Conservation (phyloP, 805 yeast genomes). For the Maudiozyma saulgeensis region DNA sequence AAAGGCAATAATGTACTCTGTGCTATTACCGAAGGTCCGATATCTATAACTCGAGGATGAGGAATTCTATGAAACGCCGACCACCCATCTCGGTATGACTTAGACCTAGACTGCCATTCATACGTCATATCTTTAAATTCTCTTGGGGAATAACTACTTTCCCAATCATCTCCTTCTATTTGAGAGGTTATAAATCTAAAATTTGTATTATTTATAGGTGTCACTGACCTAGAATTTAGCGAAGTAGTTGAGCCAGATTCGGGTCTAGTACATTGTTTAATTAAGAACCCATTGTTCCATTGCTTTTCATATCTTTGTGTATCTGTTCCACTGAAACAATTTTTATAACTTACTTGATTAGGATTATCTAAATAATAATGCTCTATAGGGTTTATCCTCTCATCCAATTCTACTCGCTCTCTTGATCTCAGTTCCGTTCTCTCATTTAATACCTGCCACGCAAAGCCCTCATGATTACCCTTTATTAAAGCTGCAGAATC, state of each 20-base stretch:
- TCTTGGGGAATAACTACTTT: too few species aligned
- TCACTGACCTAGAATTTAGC: background rate
- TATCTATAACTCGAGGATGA: too few species aligned
- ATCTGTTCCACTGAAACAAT: conserved; percentile 2
- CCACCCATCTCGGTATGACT: too few species aligned
- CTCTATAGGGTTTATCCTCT: background rate
- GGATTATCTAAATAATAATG: background rate
- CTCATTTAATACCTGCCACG: background rate
- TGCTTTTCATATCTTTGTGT: conserved; percentile 8
- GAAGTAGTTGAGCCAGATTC: background rate
- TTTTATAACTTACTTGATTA: background rate
- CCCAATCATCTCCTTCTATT: too few species aligned
- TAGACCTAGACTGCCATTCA: too few species aligned
- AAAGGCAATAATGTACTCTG: too few species aligned
- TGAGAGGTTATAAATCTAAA: too few species aligned
- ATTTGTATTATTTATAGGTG: background rate
- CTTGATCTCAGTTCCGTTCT: background rate
- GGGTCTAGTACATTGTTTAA: background rate
- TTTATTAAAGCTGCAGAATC: background rate
- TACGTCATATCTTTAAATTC: too few species aligned
- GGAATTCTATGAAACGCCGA: too few species aligned
- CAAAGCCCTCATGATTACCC: background rate
- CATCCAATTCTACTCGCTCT: conserved; percentile 1
- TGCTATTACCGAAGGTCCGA: too few species aligned
- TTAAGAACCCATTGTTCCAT: conserved; percentile 5